Evolutionary conservation across 2,329 filamentous ascomycete species (phyloP).

Genomic region (Plenodomus biglobosus): DNA sequence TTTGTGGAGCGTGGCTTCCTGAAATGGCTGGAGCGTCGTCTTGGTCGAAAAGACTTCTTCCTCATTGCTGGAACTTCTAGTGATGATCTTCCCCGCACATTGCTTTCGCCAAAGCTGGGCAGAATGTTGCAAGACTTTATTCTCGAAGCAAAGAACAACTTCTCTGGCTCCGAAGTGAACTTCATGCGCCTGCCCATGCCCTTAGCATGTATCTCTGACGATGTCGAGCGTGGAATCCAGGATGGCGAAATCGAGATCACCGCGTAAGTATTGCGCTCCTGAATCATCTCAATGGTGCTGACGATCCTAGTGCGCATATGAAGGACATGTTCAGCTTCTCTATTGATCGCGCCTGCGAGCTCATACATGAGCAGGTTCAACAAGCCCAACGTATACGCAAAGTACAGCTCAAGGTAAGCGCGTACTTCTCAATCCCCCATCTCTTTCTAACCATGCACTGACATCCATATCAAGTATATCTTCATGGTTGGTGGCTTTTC

Average conservation of each 20-base stretch:
- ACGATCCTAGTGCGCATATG: constrained; percentile 18
- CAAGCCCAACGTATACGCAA: constrained; percentile 1
- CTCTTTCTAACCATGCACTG: not conserved
- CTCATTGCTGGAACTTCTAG: constrained; percentile 17
- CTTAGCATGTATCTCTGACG: constrained; percentile 23
- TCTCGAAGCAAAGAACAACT: constrained; percentile 21
- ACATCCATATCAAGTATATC: constrained; percentile 13
- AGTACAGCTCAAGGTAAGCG: constrained; percentile 20
- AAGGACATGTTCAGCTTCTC: constrained; percentile 20
- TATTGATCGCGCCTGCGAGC: constrained; percentile 8
- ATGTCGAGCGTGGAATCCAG: constrained; percentile 17
- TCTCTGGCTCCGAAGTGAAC: constrained; percentile 20
- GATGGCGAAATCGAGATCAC: constrained; percentile 29
- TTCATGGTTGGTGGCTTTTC: constrained; percentile 36
- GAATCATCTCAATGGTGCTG: not conserved
- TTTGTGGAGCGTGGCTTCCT: constrained; percentile 31
- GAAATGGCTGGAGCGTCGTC: constrained; percentile 21
- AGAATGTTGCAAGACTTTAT: constrained; percentile 29
- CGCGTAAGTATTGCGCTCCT: constrained; percentile 9
- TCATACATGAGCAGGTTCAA: constrained; percentile 12
- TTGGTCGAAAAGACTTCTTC: constrained; percentile 23
- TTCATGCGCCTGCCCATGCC: constrained; percentile 17
- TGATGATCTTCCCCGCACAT: constrained; percentile 15
- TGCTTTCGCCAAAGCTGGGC: too few relatives aligned
- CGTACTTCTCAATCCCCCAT: too few relatives aligned